Evolutionary conservation across 352 stramenopile genomes (phyloP).

Genomic region (Pythium chondricola): DNA sequence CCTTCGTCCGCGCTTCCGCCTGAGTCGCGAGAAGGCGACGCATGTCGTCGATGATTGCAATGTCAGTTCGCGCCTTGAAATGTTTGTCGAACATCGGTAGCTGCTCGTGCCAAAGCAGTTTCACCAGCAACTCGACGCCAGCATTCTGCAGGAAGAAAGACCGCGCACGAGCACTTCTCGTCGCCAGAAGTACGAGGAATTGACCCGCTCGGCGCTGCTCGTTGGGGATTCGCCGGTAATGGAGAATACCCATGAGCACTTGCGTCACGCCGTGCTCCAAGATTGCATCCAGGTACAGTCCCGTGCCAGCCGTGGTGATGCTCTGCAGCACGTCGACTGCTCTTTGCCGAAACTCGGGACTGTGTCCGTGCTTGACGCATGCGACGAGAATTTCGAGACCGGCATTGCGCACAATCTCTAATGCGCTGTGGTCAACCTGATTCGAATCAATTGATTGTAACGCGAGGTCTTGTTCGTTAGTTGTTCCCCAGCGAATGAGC

Average conservation of each 20-base stretch:
- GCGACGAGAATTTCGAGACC: constrained; percentile 19
- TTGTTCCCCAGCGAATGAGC: constrained; percentile 12
- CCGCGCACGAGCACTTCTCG: constrained; percentile 6
- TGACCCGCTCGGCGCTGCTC: constrained; percentile 20
- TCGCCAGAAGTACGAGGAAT: constrained; percentile 14
- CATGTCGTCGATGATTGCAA: constrained; percentile 10
- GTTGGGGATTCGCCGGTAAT: constrained; percentile 10
- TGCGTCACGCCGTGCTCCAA: constrained; percentile 17
- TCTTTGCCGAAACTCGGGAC: constrained; percentile 12
- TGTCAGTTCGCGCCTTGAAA: constrained; percentile 7
- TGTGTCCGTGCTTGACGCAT: constrained; percentile 20
- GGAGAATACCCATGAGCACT: constrained; percentile 17
- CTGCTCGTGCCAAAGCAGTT: constrained; percentile 15
- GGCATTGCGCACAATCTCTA: constrained; percentile 14
- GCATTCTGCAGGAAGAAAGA: constrained; percentile 20
- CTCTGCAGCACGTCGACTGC: constrained; percentile 19
- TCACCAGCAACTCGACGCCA: constrained; percentile 17
- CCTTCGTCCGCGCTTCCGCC: constrained; percentile 6
- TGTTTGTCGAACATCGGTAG: constrained; percentile 11
- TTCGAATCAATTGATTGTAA: constrained; percentile 4
- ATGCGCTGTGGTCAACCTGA: constrained; percentile 3
- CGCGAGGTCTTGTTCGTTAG: constrained; percentile 12
- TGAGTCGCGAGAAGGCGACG: constrained; percentile 12
- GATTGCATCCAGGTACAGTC: constrained; percentile 16
- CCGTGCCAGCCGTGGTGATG: constrained; percentile 8